Evolutionary conservation across 176 grass and related monocot species (phyloP).

Genomic region (Alopecurus myosuroides): DNA sequence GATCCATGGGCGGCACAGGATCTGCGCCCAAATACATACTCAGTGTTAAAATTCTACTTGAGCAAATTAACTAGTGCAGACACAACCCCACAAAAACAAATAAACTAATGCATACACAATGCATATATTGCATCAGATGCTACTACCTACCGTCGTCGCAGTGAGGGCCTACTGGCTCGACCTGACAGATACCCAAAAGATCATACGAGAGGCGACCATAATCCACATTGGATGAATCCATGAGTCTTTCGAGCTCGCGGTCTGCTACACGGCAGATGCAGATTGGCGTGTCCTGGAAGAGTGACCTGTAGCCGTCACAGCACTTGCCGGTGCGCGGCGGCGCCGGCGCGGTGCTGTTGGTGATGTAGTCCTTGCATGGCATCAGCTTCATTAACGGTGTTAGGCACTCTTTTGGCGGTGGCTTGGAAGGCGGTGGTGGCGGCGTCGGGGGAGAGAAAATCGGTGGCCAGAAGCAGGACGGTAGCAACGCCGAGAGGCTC

Average conservation of each 20-base stretch:
- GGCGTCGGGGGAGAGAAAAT: background rate
- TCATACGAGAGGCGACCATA: background rate
- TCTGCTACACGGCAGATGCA: constrained; percentile 10
- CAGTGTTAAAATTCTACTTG: background rate
- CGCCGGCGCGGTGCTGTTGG: background rate
- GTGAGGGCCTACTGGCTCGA: too few relatives aligned
- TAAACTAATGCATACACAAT: too few relatives aligned
- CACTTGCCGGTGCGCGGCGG: background rate
- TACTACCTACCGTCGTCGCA: too few relatives aligned
- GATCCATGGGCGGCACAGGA: background rate
- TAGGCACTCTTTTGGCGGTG: background rate
- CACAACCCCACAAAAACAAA: too few relatives aligned
- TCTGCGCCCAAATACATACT: background rate
- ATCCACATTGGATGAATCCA: background rate
- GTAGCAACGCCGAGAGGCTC: background rate
- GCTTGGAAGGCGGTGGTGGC: background rate
- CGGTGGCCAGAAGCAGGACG: background rate
- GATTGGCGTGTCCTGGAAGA: background rate
- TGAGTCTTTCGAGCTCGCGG: background rate
- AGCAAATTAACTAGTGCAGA: background rate
- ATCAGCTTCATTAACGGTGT: background rate
- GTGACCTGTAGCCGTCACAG: background rate
- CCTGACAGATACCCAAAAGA: background rate
- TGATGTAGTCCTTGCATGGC: constrained; percentile 18
- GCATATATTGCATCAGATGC: too few relatives aligned